Evolutionary conservation across 202 grass and related monocot genomes (phyloP).

Genomic region (Saccharum hybrid): DNA sequence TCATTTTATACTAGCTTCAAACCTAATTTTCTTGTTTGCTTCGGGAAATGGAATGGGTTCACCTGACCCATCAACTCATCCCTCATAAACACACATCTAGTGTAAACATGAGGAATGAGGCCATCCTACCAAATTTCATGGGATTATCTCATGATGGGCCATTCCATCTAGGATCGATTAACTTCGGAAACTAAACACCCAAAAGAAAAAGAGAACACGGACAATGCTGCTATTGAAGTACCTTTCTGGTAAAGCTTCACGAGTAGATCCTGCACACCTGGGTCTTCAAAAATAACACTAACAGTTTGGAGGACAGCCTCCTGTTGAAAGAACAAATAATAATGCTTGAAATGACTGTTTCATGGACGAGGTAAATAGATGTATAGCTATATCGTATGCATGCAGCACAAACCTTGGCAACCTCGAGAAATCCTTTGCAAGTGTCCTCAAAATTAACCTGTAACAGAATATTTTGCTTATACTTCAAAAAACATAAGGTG

Average conservation of each 20-base stretch:
- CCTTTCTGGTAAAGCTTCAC: constrained; percentile 95
- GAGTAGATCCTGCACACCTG: constrained; percentile 92
- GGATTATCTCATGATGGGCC: neutral
- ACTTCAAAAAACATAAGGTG: constrained; percentile 37
- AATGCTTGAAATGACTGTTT: constrained; percentile 15
- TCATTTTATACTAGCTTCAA: constrained; percentile 1
- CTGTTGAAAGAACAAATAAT: constrained; percentile 58
- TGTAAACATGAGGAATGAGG: constrained; percentile 4
- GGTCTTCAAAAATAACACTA: constrained; percentile 96
- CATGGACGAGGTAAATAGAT: constrained; percentile 1
- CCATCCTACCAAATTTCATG: neutral
- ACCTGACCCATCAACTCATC: neutral
- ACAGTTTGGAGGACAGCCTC: constrained; percentile 90
- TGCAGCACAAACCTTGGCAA: constrained; percentile 90
- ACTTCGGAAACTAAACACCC: neutral
- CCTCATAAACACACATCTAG: neutral
- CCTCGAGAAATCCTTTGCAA: constrained; percentile 99
- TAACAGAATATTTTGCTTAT: constrained; percentile 46
- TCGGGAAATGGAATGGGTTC: neutral
- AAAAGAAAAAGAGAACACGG: neutral
- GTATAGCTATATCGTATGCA: constrained; percentile 36
- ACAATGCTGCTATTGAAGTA: constrained; percentile 44
- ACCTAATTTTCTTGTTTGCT: neutral
- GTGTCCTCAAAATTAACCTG: constrained; percentile 99
- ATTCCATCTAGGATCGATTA: neutral